Base-by-base conservation (phyloP, 768 basidiomycete genomes). In the Thelephora aurantiotincta region DNA sequence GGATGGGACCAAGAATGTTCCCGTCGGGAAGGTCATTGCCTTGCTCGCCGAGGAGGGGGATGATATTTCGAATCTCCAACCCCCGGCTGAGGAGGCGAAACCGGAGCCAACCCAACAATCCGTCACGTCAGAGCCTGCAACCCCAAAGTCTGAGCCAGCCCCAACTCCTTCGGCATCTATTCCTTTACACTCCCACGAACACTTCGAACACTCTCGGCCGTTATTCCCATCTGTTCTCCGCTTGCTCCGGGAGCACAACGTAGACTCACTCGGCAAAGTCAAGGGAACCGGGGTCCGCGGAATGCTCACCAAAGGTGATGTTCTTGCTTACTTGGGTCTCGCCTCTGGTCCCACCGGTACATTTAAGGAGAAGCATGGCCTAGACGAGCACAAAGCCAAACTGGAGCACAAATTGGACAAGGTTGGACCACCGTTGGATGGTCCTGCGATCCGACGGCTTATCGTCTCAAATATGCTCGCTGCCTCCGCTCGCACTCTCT, bases 291-390 rank as follows among this genome's bases (percentile, higher is more conserved):
- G 94, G 44, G 70, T 87, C 46, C 74, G 86, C 34, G 94, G 96
- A 12, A 93, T 92, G 83, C 63, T 98, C 51, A 98, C 93, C 43
- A 97, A 97, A 63, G 96, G 96, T 11, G 94, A 99, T 59, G 82
- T 98, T 1, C 72, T 99, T 23, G 68, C 88, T 2, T 80, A 78
- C 64, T 70, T 96, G 5, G 94, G 94, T 16, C 80, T 81, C 63
- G 85, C 91, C 16, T 80, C 80, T 11, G 70, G 72, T 33, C 86
- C 90, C 0, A 68, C 72, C 16, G 90, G 89, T 34, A 84, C 85
- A 2, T 86, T 71, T 65, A 82, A 80, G 59, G 69, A 69, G 53
- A 53, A 65, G 12, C 50, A 56, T 16, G 54, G 26, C 9, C 9
- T 55, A 37, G 55, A 56, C 41, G 57, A 65, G 63, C 60, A 42